These are phyloP conservation scores for Tetrahymena borealis DNA, from an alignment of 73 alveolate species.

Conservation along the genomic window DNA sequence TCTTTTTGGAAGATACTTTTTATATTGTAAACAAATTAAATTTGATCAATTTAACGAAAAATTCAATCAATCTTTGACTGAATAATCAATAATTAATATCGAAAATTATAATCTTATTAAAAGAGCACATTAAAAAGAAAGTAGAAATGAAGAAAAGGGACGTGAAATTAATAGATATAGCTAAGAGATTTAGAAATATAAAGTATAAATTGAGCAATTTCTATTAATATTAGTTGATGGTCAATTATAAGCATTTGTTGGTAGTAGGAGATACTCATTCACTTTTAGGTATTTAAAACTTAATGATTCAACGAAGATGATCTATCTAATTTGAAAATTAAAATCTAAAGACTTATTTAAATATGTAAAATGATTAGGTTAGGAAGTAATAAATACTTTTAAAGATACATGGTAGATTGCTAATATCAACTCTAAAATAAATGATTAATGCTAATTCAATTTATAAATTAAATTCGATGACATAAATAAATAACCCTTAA, in stretches of 20 bases:
- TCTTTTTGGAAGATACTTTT: background rate
- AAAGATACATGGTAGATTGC: background rate
- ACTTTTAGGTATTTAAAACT: background rate
- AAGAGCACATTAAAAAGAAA: background rate
- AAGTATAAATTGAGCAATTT: background rate
- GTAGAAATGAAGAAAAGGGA: background rate
- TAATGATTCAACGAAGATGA: background rate
- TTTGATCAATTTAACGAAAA: background rate
- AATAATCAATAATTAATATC: background rate
- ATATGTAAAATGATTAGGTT: background rate
- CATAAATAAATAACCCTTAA: background rate
- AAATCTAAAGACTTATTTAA: background rate
- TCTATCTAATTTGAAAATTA: too few relatives aligned
- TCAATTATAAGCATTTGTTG: background rate
- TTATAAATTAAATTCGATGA: background rate
- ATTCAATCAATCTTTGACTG: too few relatives aligned
- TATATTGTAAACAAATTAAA: background rate
- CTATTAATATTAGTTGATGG: background rate
- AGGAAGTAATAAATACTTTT: background rate
- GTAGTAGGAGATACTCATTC: background rate
- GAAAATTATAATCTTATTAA: background rate
- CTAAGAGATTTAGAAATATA: background rate
- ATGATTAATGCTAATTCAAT: background rate
- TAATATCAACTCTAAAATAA: background rate
- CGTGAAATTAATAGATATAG: background rate